Evolutionary conservation across 176 grass and related monocot genomes (phyloP), one percentile per base, ranked within the genome.

Genomic region (Lolium multiflorum): DNA sequence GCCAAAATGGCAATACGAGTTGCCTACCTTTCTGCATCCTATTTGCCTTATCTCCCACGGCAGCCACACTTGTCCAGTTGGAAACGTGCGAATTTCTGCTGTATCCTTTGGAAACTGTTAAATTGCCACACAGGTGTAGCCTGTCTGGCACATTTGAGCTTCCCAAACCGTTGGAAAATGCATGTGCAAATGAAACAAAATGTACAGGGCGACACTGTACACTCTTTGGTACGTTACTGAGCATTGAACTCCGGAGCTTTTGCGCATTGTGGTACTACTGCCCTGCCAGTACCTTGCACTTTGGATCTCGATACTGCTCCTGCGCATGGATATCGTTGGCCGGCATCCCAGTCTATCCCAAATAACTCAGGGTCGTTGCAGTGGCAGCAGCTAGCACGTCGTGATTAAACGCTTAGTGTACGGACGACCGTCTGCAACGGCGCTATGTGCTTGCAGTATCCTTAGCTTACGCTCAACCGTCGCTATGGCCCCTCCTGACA

Each of bases 271-370:
- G 58, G 21, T 60, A 60, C 20, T 60, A 60, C 20, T n/a, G 56
- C 10, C 7, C 18, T 59, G 20, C 8, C n/a, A 60, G n/a, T 60
- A 21, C 58, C 58, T 11, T 61, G n/a, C 17, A 61, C 58, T 61
- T 60, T 61, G 58, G 56, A 61, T 61, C 59, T 61, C 9, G 21
- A 61, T 24, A 61, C 59, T 61, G 59, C 59, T 61, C 59, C 60
- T 63, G 60, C 60, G 6, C 60, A 13, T 13, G 21, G 21, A 59
- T 21, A 59, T 59, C 57, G 7, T 24, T 61, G 58, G 21, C 21
- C 0, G 1, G 21, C n/a, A n/a, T 8, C 9, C n/a, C 58, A 11
- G 58, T 24, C 58, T 62, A 58, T 9, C 17, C 6, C 1, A 20
- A 20, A 55, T 17, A 60, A 25, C 3, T 0, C n/a, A 24, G 3